A percentile compares a stretch with the other conserved stretches of the same genome.
phyloP scores from a whole-genome alignment of 2,329 filamentous ascomycete species.

The Cryphonectria parasitica region DNA sequence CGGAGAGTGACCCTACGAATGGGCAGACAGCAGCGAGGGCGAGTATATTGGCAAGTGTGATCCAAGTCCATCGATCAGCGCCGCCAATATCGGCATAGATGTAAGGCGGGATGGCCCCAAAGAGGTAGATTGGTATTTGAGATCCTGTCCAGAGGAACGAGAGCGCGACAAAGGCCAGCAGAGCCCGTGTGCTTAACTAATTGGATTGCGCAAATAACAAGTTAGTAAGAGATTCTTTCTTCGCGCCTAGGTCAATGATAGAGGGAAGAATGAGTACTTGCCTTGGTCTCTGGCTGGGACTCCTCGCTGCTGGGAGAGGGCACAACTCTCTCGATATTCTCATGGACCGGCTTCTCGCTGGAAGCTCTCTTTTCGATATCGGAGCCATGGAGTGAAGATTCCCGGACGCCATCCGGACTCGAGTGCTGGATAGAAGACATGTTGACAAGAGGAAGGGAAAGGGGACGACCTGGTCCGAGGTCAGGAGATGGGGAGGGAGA shows the following conservation, averaged over 20 bases:
- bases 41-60: conserved; percentile 58
- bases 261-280: neutral
- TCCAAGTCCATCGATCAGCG: conserved; percentile 64
- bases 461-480: neutral
- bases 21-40: conserved; percentile 60
- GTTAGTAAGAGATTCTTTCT: neutral
- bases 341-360: conserved; percentile 16
- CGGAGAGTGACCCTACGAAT: conserved; percentile 69
- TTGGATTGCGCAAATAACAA: neutral
- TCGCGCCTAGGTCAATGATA: neutral
- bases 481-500: neutral
- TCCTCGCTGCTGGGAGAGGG: conserved; percentile 13
- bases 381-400: neutral
- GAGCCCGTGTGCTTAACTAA: conserved; percentile 21
- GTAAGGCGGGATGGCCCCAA: conserved; percentile 52
- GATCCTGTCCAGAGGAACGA: conserved; percentile 64
- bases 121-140: conserved; percentile 59
- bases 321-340: conserved; percentile 19
- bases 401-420: neutral
- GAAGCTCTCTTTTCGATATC: conserved; percentile 17
- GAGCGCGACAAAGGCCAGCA: conserved; percentile 34
- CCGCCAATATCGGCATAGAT: conserved; percentile 66
- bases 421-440: neutral
- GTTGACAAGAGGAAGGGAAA: neutral
- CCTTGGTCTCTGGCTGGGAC: conserved; percentile 16